Evolutionary conservation across 179 eudicot genomes (phyloP).

Genomic region (Silene coronaria): DNA sequence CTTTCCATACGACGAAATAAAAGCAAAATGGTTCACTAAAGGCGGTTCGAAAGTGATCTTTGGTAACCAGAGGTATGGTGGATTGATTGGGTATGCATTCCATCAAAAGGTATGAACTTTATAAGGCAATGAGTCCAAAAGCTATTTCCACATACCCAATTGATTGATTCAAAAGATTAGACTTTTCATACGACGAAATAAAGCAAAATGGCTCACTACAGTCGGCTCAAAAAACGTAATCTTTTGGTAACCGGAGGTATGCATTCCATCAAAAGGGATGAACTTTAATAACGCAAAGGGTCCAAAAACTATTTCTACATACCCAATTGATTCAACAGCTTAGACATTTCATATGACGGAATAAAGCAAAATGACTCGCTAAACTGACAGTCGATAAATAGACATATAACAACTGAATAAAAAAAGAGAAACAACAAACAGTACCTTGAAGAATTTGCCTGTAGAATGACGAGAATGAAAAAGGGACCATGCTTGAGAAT

Average conservation of each 20-base stretch:
- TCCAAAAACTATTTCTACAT: no score
- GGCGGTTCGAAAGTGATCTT: not conserved
- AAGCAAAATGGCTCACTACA: not conserved
- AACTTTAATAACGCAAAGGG: no score
- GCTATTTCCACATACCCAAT: not conserved
- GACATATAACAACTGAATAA: not conserved
- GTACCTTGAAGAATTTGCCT: constrained; percentile 93
- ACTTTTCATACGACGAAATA: no score
- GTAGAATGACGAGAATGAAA: constrained; percentile 85
- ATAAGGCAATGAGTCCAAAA: not conserved
- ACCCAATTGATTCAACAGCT: no score
- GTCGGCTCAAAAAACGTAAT: no score
- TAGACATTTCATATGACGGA: no score
- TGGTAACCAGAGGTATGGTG: no score
- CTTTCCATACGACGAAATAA: not conserved
- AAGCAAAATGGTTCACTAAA: not conserved
- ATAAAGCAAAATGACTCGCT: not conserved
- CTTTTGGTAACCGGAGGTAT: no score
- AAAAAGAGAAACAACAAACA: not conserved
- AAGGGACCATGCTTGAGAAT: constrained; percentile 63
- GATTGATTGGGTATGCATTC: no score
- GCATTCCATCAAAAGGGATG: no score
- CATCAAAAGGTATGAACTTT: no score
- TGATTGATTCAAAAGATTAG: not conserved
- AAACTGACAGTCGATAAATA: not conserved